A percentile compares a stretch with the other conserved stretches of the same genome.
Evolutionary conservation across 495 filamentous ascomycete species (phyloP).

Genomic region (Annulohypoxylon stygium): DNA sequence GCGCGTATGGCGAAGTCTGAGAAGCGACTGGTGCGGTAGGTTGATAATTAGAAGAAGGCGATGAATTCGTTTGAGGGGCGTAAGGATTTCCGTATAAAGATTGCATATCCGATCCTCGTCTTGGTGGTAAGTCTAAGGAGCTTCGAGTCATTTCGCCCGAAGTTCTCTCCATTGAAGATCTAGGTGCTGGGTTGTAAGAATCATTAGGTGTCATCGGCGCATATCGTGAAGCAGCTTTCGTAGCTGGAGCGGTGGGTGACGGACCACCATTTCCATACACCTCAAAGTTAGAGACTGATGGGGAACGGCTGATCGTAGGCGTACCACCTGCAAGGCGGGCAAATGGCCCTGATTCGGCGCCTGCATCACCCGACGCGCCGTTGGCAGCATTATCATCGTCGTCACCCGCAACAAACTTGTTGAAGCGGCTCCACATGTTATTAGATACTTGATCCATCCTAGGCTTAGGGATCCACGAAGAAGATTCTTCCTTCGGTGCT

Average conservation of each 20-base stretch:
- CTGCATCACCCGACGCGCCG: conserved; percentile 68
- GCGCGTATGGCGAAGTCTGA: conserved; percentile 44
- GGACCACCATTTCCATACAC: conserved; percentile 60
- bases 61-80: conserved; percentile 44
- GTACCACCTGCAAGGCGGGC: conserved; percentile 81
- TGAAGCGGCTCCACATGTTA: conserved; percentile 89
- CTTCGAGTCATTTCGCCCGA: conserved; percentile 58
- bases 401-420: conserved; percentile 93
- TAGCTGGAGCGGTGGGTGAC: conserved; percentile 50
- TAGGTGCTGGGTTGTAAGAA: conserved; percentile 54
- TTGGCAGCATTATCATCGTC: conserved; percentile 74
- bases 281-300: conserved; percentile 83
- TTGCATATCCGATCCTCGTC: conserved; percentile 60
- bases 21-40: conserved; percentile 43
- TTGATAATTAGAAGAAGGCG: conserved; percentile 49
- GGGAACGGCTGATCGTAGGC: conserved; percentile 83
- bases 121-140: conserved; percentile 58
- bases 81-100: conserved; percentile 52
- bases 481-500: conserved; percentile 78
- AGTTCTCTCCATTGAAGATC: conserved; percentile 60
- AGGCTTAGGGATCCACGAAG: conserved; percentile 88
- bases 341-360: conserved; percentile 80
- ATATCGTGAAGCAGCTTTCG: conserved; percentile 48
- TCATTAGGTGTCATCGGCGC: conserved; percentile 54
- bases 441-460: conserved; percentile 95